Base-by-base conservation (phyloP, 1,284 basidiomycete species). In the Sporisorium scitamineum region DNA sequence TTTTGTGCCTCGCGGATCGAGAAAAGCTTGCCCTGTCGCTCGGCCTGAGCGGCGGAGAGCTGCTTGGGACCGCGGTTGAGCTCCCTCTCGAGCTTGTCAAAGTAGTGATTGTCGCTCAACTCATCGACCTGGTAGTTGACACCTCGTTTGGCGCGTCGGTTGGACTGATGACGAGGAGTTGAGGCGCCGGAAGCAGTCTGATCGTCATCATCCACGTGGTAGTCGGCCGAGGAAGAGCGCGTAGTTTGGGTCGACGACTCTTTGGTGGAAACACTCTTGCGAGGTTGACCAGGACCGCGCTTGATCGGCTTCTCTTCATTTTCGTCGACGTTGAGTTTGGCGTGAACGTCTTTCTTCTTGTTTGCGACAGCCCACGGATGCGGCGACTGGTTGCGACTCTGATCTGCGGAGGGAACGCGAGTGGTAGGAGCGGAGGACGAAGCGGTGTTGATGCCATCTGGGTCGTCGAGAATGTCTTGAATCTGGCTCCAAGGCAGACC, bases 1-100 rank as follows among this genome's bases (percentile, higher is more conserved):
- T 92, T 93, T 62, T 90, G 70, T 39, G 78, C 80, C 24, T 82
- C 75, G 14, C 66, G 56, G 27, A 82, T 76, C 16, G 70, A 51
- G 53, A 60, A 80, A 34, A 78, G 68, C 58, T 79, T 81, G 39
- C 71, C 74, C 65, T 80, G 69, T 22, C 80, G 71, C 41, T 81
- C 75, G 10, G 70, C 67, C 44, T 79, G 74, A 5, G 54, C 60
- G 9, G 66, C 50, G 3, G 67, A 20, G n/a, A 75, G 68, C n/a
- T 58, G 61, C 11, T 34, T 41, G 13, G 76, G 58, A n/a, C 42
- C 51, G 26, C 57, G 41, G 14, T 67, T 41, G 31, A 67, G 54
- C 37, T 76, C 66, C 11, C 31, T 26, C 54, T 82, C 80, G 37
- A 77, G 64, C 58, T 63, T 58, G 54, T 71, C 44, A 45, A 79